Percentiles rank a stretch among this genome's conserved stretches.
Conservation (phyloP, 176 grass and related monocot genomes). For the Oryza officinalis region DNA sequence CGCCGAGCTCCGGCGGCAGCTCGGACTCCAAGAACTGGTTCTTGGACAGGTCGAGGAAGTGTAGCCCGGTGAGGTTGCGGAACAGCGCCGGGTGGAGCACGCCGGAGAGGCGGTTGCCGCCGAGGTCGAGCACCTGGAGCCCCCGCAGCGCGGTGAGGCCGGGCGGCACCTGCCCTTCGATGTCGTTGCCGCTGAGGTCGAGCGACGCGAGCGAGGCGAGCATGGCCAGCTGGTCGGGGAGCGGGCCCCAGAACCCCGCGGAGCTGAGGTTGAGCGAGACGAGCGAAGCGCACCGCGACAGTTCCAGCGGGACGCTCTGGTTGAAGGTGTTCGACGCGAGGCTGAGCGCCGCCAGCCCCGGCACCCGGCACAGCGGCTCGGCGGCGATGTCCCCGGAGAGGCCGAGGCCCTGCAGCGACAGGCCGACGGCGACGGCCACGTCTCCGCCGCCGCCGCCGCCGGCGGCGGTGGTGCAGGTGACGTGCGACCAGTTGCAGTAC, state of each 20-base stretch:
- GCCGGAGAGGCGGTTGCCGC: slow-evolving; percentile 66
- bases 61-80: slow-evolving; percentile 59
- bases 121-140: slow-evolving; percentile 68
- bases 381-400: slow-evolving; percentile 62
- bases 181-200: slow-evolving; percentile 74
- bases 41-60: slow-evolving; percentile 63
- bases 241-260: slow-evolving; percentile 57
- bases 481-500: slow-evolving; percentile 69
- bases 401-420: slow-evolving; percentile 55
- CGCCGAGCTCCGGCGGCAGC: slow-evolving; percentile 59
- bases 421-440: slow-evolving; percentile 13
- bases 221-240: slow-evolving; percentile 61
- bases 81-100: slow-evolving; percentile 59
- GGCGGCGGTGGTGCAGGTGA: slow-evolving; percentile 34
- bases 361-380: slow-evolving; percentile 56
- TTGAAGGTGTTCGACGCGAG: slow-evolving; percentile 76
- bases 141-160: slow-evolving; percentile 41
- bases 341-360: slow-evolving; percentile 45
- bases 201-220: slow-evolving; percentile 49
- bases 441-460: neutral
- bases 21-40: slow-evolving; percentile 63
- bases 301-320: slow-evolving; percentile 60
- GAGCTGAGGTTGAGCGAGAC: slow-evolving; percentile 65
- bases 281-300: slow-evolving; percentile 58
- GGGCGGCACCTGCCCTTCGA: slow-evolving; percentile 52